A percentile compares a stretch with the other conserved stretches of the same genome.
These are phyloP conservation scores for Penicillium sp. DNA, from an alignment of 2,329 filamentous ascomycete genomes.

Conservation along the genomic window DNA sequence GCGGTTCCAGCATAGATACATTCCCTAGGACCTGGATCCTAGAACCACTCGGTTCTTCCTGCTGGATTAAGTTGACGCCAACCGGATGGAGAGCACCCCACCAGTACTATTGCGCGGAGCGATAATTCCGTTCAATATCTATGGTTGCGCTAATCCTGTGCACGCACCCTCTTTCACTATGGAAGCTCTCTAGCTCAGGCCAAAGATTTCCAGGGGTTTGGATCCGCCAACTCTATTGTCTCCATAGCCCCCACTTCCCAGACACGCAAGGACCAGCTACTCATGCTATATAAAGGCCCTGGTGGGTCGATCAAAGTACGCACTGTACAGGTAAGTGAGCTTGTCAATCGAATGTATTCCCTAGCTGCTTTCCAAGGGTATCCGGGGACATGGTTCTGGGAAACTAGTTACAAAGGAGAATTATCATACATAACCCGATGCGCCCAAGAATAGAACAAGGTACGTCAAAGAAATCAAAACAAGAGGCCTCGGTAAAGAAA, in stretches of 20 bases:
- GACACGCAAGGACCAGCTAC: conserved; percentile 15
- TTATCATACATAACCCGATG: neutral
- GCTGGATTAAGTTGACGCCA: neutral
- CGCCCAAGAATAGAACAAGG: neutral
- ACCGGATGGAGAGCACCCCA: neutral
- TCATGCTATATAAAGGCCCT: neutral
- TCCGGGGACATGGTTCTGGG: neutral
- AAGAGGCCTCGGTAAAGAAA: neutral
- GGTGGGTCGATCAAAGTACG: neutral
- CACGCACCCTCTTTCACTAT: neutral
- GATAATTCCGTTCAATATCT: neutral
- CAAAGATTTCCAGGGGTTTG: conserved; percentile 14
- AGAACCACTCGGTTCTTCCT: neutral
- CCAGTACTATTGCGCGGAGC: neutral
- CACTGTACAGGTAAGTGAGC: neutral
- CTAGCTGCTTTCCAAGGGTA: neutral
- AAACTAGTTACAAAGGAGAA: neutral
- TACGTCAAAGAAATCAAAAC: neutral
- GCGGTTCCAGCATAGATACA: neutral
- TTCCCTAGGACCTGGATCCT: neutral
- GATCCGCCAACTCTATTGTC: conserved; percentile 16
- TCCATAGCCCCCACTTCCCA: conserved; percentile 2
- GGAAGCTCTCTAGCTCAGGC: neutral
- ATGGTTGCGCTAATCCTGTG: neutral
- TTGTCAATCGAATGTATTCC: neutral